A percentile compares a stretch with the other conserved stretches of the same genome.
phyloP scores from a whole-genome alignment of 163 green algal genomes.

The Chloromonas sp. region DNA sequence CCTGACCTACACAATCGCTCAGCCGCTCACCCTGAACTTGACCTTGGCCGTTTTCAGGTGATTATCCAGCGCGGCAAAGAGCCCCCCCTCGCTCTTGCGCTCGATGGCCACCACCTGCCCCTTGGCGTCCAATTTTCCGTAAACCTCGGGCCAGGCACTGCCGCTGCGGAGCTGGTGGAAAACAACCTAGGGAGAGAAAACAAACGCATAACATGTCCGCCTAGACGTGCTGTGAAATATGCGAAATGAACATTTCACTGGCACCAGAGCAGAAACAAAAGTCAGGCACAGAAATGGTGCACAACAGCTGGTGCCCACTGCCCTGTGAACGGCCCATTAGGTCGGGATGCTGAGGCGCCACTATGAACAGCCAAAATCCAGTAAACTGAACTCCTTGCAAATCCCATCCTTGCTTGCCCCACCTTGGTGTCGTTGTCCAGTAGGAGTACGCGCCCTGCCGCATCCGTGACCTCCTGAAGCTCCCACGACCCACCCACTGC shows the following conservation, averaged over 20 bases:
- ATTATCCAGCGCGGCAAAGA: conserved; percentile 21
- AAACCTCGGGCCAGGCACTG: conserved; percentile 2
- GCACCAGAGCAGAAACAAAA: background rate
- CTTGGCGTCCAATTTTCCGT: background rate
- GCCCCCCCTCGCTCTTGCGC: conserved; percentile 22
- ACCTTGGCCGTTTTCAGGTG: conserved; percentile 25
- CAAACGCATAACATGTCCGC: background rate
- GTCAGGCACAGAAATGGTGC: no score
- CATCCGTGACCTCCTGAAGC: conserved; percentile 3
- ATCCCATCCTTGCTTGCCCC: background rate
- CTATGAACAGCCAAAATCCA: no score
- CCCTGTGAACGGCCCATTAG: no score
- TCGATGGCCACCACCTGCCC: conserved; percentile 10
- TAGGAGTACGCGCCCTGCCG: background rate
- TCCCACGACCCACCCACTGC: background rate
- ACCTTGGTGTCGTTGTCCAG: conserved; percentile 7
- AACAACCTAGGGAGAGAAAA: background rate
- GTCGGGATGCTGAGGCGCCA: no score
- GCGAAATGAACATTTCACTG: background rate
- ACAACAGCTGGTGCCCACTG: no score
- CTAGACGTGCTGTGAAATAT: background rate
- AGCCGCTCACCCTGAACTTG: conserved; percentile 7
- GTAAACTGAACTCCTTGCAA: background rate
- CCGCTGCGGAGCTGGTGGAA: background rate
- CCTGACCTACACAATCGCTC: no score